phyloP scores from a whole-genome alignment of 140 eudicot genomes.

The Stevia rebaudiana region DNA sequence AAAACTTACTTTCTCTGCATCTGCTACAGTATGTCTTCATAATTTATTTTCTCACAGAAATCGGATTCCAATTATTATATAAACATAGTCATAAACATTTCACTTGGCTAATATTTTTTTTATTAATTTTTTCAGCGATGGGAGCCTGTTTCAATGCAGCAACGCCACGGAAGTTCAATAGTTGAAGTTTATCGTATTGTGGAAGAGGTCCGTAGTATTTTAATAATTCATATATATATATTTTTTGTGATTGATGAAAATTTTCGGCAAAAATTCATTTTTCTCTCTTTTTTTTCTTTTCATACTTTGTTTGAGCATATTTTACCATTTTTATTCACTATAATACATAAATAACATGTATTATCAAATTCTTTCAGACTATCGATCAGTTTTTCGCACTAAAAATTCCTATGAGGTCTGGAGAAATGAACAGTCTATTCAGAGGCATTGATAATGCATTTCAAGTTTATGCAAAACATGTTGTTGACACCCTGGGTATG shows the following conservation, averaged over 20 bases:
- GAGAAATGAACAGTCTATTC: constrained; percentile 76
- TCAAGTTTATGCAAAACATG: constrained; percentile 85
- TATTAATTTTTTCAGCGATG: constrained; percentile 52
- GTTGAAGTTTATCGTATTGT: constrained; percentile 97
- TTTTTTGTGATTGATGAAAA: constrained; percentile 7
- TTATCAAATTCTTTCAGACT: constrained; percentile 48
- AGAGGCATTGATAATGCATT: constrained; percentile 99
- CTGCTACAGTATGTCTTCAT: neutral
- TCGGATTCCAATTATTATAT: neutral
- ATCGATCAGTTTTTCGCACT: constrained; percentile 94
- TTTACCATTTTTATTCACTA: constrained; percentile 9
- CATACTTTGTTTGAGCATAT: constrained; percentile 10
- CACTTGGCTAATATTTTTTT: constrained; percentile 12
- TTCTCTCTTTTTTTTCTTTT: neutral
- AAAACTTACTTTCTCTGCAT: constrained; percentile 1
- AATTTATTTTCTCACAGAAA: neutral
- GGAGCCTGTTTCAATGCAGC: constrained; percentile 92
- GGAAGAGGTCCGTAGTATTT: constrained; percentile 66
- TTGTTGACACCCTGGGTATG: constrained; percentile 77
- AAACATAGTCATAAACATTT: neutral
- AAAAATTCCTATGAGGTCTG: constrained; percentile 89
- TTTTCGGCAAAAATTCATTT: neutral
- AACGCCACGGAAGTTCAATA: constrained; percentile 91
- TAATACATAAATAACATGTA: constrained; percentile 10
- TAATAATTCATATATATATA: constrained; percentile 10